Evolutionary conservation across 306 rosid species (phyloP).

Genomic region (Sicyos baderoa): DNA sequence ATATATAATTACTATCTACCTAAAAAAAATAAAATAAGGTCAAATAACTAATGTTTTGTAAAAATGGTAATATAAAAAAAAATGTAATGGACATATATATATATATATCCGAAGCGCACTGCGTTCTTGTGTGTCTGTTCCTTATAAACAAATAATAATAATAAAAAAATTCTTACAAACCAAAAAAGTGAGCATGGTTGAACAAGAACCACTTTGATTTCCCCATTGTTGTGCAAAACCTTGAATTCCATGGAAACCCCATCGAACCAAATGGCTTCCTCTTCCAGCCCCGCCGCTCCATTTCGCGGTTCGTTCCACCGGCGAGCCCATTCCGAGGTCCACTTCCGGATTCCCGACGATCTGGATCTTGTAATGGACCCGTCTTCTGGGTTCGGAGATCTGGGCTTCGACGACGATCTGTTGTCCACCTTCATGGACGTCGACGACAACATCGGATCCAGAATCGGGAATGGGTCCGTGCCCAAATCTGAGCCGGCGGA

Average conservation of each 20-base stretch:
- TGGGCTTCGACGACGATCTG: conserved; percentile 52
- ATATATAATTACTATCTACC: too few species aligned
- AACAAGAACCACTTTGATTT: conserved; percentile 11
- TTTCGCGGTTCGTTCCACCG: conserved; percentile 55
- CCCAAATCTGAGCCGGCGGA: conserved; percentile 19
- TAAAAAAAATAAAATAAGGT: too few species aligned
- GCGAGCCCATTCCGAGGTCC: conserved; percentile 85
- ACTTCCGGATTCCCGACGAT: conserved; percentile 72
- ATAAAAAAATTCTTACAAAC: not conserved
- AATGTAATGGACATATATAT: too few species aligned
- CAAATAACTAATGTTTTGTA: too few species aligned
- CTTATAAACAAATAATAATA: not conserved
- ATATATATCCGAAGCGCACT: too few species aligned
- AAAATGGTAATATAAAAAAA: too few species aligned
- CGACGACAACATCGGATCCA: conserved; percentile 56
- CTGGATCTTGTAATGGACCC: conserved; percentile 67
- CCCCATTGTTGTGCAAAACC: not conserved
- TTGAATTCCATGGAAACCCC: conserved; percentile 24
- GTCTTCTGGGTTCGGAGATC: conserved; percentile 53
- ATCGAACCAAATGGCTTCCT: conserved; percentile 20
- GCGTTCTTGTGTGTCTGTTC: conserved; percentile 1
- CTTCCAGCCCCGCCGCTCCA: conserved; percentile 21
- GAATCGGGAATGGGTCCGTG: conserved; percentile 27
- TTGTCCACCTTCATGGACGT: conserved; percentile 53
- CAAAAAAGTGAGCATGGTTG: conserved; percentile 9